A percentile compares a stretch with the other conserved stretches of the same genome.
These are phyloP conservation scores for Fomitopsis schrenkii DNA, from an alignment of 1,284 basidiomycete species.

Conservation along the genomic window DNA sequence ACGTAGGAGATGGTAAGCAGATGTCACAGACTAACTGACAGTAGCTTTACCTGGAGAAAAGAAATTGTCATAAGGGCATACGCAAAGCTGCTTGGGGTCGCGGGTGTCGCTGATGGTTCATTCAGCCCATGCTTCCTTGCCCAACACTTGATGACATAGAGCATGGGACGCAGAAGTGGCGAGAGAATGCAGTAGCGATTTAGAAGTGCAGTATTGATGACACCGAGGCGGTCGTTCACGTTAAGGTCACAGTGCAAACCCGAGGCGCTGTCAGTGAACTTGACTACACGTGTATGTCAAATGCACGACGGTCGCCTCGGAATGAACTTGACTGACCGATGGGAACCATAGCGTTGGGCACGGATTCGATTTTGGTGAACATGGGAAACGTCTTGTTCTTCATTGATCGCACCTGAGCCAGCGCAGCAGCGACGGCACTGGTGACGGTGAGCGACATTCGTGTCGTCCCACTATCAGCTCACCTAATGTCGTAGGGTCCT, in stretches of 20 bases:
- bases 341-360: slow-evolving; percentile 33
- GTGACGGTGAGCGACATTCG: neutral
- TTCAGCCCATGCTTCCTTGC: slow-evolving; percentile 48
- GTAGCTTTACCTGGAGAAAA: slow-evolving; percentile 45
- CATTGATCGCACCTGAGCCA: neutral
- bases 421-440: neutral
- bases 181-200: slow-evolving; percentile 40
- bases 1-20: neutral
- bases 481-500: neutral
- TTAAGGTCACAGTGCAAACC: slow-evolving; percentile 50
- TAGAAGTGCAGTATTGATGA: slow-evolving; percentile 47
- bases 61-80: slow-evolving; percentile 55
- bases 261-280: slow-evolving; percentile 42
- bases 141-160: slow-evolving; percentile 50
- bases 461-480: neutral
- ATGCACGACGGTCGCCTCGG: neutral
- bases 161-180: slow-evolving; percentile 37
- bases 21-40: neutral
- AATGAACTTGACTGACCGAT: slow-evolving; percentile 35
- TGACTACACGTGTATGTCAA: slow-evolving; percentile 33
- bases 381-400: neutral
- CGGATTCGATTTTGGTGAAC: neutral
- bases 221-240: slow-evolving; percentile 53
- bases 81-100: slow-evolving; percentile 52
- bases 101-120: slow-evolving; percentile 28